A percentile compares a stretch with the other conserved stretches of the same genome.
Evolutionary conservation across 1,139 yeast species (phyloP).

Genomic region (Suzukiozyma palmioleophila): DNA sequence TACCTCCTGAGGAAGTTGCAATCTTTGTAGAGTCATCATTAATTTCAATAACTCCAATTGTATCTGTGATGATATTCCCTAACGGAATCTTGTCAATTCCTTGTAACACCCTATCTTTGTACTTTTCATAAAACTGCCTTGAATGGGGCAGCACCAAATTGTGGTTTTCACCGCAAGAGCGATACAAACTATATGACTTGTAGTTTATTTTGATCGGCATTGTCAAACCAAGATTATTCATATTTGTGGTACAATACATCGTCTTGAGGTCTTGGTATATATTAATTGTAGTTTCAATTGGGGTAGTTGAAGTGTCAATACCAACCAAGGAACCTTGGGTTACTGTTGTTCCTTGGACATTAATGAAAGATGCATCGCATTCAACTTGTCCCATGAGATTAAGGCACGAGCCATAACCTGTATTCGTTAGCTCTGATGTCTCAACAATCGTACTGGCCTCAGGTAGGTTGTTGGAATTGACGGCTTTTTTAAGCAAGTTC

Average conservation of each 20-base stretch:
- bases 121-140: constrained; percentile 11
- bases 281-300: constrained; percentile 18
- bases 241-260: constrained; percentile 10
- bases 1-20: constrained; percentile 52
- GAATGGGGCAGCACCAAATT: constrained; percentile 15
- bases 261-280: constrained; percentile 14
- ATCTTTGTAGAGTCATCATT: constrained; percentile 15
- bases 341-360: constrained; percentile 3
- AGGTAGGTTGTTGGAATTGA: constrained; percentile 11
- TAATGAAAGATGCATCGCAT: constrained; percentile 46
- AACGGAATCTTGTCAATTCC: constrained; percentile 4
- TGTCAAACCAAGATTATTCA: constrained; percentile 18
- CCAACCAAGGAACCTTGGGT: constrained; percentile 21
- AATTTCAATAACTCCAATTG: constrained; percentile 27
- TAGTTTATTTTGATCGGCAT: constrained; percentile 23
- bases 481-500: constrained; percentile 19
- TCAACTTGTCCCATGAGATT: constrained; percentile 44
- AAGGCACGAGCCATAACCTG: constrained; percentile 55
- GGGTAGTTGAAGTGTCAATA: constrained; percentile 17
- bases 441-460: constrained; percentile 34
- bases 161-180: not conserved
- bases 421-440: constrained; percentile 43
- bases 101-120: constrained; percentile 1
- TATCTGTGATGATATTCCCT: constrained; percentile 21
- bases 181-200: constrained; percentile 3